Conservation (phyloP, 192 early-diverging fungal species). For the Rhizoclosmatium sp. region DNA sequence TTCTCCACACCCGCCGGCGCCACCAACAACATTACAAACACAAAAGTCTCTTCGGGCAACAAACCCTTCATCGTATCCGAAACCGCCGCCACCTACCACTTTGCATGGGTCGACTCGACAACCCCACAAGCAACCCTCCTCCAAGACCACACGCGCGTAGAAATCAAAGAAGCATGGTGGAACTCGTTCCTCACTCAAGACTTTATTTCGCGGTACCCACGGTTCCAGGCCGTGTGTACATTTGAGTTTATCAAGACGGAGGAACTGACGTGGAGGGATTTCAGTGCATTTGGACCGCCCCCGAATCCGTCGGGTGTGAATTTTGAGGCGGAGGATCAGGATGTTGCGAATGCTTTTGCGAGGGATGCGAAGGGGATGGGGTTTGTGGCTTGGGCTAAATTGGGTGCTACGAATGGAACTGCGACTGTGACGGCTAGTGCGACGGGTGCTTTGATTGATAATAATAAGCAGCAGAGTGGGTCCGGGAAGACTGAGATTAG, state of each 20-base stretch:
- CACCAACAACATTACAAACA: neutral
- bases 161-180: conserved; percentile 43
- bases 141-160: neutral
- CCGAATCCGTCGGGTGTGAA: neutral
- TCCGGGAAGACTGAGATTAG: too few relatives aligned
- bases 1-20: neutral
- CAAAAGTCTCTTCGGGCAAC: conserved; percentile 6
- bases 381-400: neutral
- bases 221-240: conserved; percentile 29
- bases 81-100: conserved; percentile 39
- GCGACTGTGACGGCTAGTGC: neutral
- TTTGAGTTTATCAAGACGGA: conserved; percentile 39
- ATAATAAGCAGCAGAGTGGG: too few relatives aligned
- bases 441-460: too few relatives aligned
- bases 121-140: neutral
- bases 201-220: conserved; percentile 31
- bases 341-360: neutral
- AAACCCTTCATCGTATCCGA: conserved; percentile 32
- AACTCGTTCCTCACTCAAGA: neutral
- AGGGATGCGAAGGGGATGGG: neutral
- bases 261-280: conserved; percentile 38
- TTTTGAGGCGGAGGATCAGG: neutral
- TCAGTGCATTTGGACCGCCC: conserved; percentile 1
- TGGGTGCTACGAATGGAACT: neutral
- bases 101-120: conserved; percentile 9